phyloP scores from a whole-genome alignment of 1,139 yeast genomes.

The Martiniozyma asiatica region DNA sequence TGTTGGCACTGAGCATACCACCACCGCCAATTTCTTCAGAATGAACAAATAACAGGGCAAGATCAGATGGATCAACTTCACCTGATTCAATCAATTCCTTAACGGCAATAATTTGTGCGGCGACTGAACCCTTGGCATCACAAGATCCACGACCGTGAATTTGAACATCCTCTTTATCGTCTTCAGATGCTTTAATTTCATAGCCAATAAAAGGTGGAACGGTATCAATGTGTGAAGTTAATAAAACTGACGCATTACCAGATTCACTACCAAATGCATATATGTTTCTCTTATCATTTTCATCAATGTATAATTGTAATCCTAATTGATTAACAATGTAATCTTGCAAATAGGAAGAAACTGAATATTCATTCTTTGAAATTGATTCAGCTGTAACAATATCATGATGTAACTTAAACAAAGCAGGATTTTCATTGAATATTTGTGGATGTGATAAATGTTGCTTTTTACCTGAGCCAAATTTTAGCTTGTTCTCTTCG shows the following conservation, averaged over 20 bases:
- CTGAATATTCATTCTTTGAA: slow-evolving; percentile 16
- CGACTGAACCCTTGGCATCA: slow-evolving; percentile 62
- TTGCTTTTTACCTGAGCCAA: too few species aligned
- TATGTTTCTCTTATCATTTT: slow-evolving; percentile 33
- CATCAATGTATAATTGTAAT: slow-evolving; percentile 26
- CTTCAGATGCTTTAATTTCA: slow-evolving; percentile 15
- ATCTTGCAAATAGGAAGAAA: slow-evolving; percentile 12
- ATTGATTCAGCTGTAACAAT: slow-evolving; percentile 17
- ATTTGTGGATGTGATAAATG: too few species aligned
- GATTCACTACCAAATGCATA: slow-evolving; percentile 42
- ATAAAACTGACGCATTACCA: slow-evolving; percentile 36
- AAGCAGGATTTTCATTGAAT: slow-evolving; percentile 10
- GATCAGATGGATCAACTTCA: slow-evolving; percentile 39
- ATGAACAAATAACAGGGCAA: slow-evolving; percentile 49
- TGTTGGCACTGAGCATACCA: slow-evolving; percentile 42
- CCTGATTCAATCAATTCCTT: slow-evolving; percentile 30
- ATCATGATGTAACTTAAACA: slow-evolving; percentile 17
- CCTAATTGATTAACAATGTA: slow-evolving; percentile 13
- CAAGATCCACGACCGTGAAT: slow-evolving; percentile 57
- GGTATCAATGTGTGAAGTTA: slow-evolving; percentile 61
- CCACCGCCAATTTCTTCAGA: slow-evolving; percentile 57
- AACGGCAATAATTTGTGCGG: slow-evolving; percentile 45
- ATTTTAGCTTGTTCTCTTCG: too few species aligned
- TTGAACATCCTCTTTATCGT: slow-evolving; percentile 27
- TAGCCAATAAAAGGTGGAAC: slow-evolving; percentile 59